Percentiles rank a stretch among this genome's conserved stretches.
These are phyloP conservation scores for Herpetospermum pedunculosum DNA, from an alignment of 306 rosid genomes.

Conservation along the genomic window DNA sequence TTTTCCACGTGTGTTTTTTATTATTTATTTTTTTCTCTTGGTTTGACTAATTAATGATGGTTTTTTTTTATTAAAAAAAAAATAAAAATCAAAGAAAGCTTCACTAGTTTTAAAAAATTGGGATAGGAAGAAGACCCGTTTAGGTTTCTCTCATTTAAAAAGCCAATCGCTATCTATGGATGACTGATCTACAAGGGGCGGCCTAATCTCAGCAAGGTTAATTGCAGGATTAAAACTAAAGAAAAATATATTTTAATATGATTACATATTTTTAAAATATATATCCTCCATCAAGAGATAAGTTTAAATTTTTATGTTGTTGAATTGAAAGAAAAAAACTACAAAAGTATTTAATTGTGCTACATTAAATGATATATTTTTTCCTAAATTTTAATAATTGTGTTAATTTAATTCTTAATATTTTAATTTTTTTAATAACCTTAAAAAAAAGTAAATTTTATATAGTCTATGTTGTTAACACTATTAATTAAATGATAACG, in stretches of 20 bases:
- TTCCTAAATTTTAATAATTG: no score
- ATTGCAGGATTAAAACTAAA: background rate
- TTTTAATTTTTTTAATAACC: no score
- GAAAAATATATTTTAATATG: background rate
- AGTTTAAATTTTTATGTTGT: no score
- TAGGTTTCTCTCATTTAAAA: background rate
- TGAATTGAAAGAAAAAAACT: no score
- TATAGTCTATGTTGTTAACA: background rate
- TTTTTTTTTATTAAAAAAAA: background rate
- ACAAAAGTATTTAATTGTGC: no score
- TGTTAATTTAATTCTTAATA: no score
- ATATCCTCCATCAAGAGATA: no score
- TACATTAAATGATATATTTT: no score
- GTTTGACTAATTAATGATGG: background rate
- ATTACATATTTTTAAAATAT: background rate
- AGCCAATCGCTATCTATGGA: background rate
- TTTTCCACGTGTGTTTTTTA: background rate
- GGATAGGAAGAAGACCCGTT: background rate
- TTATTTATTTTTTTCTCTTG: background rate
- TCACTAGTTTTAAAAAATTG: background rate
- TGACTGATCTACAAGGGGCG: background rate
- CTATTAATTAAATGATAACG: no score
- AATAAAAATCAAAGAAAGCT: background rate
- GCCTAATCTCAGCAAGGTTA: background rate
- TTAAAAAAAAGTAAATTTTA: no score